Evolutionary conservation across 768 basidiomycete genomes (phyloP).

Genomic region (Phlebiopsis flavidoalba): DNA sequence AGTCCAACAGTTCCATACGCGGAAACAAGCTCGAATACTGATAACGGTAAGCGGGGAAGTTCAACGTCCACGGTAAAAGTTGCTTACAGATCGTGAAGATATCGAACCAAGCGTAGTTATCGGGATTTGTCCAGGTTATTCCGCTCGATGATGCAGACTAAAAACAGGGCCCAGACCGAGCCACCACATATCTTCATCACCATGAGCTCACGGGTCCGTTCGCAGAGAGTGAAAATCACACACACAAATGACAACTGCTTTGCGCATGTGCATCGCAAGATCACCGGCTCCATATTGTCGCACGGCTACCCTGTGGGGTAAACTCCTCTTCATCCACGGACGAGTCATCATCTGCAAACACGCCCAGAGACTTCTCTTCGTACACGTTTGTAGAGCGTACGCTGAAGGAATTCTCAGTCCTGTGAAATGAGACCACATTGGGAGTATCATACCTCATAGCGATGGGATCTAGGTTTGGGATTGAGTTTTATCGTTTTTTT

Average conservation of each 20-base stretch:
- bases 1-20: slow-evolving; percentile 89
- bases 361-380: slow-evolving; percentile 87
- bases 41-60: not conserved
- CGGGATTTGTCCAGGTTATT: slow-evolving; percentile 49
- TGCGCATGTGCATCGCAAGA: slow-evolving; percentile 74
- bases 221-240: slow-evolving; percentile 13
- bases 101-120: slow-evolving; percentile 67
- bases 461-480: slow-evolving; percentile 53
- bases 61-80: not conserved
- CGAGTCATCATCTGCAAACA: slow-evolving; percentile 50
- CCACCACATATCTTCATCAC: slow-evolving; percentile 89
- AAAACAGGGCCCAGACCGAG: slow-evolving; percentile 75
- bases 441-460: slow-evolving; percentile 48
- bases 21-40: slow-evolving; percentile 84
- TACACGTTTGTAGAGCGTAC: slow-evolving; percentile 94
- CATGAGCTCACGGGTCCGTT: not conserved
- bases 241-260: slow-evolving; percentile 91
- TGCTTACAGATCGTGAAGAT: slow-evolving; percentile 72
- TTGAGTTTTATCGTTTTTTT: too few relatives aligned
- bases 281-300: slow-evolving; percentile 73
- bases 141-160: slow-evolving; percentile 91
- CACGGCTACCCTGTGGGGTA: slow-evolving; percentile 44
- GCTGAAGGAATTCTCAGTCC: slow-evolving; percentile 19
- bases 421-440: not conserved
- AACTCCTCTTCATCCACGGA: slow-evolving; percentile 31